Base-by-base conservation (phyloP, 768 basidiomycete genomes). In the Macrolepiota fuliginosa region DNA sequence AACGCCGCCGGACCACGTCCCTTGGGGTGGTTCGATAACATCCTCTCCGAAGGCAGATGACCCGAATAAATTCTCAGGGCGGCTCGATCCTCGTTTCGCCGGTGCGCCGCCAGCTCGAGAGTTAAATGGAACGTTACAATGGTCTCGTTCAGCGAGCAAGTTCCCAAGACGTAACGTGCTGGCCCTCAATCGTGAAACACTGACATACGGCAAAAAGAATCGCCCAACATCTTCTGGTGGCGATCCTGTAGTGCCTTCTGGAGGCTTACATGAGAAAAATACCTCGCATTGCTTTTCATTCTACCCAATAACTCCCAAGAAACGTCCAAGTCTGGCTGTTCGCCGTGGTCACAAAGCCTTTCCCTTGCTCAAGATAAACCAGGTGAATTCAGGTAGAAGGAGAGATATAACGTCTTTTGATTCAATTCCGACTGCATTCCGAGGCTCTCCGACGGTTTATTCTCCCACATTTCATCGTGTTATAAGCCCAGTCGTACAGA, bases 321-420 rank as follows among this genome's bases (percentile, higher is more conserved):
- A 40, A 37, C 60, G 24, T 22, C 19, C 24, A 32, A 61, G 45
- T 49, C 53, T 40, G 35, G 46, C 53, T 3, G 46, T 61, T 25
- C 54, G 46, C 6, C 60, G 46, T 37, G 53, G 46, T 12, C 54
- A 40, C 36, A 61, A 61, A 55, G 32, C 60, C 3, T 50, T 61
- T 40, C 53, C 54, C 32, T 39, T 3, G 13, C 54, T 50, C 10
- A 55, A 61, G 27, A 53, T 55, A 19, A 19, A 54, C 17, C 42
- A 49, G 36, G 46, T 7, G 3, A 42, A 36, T 12, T 24, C 4
- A 24, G 25, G n/a, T 19, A n/a, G 12, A 37, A 61, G 19, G 25
- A 50, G 32, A 5, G 59, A 61, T 36, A 47, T 25, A 12, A 17
- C 52, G 2, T 35, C 51, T 4, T 61, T 37, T 47, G 53, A 55